Evolutionary conservation across 1,139 yeast genomes (phyloP).

Genomic region (Pichia sp.): DNA sequence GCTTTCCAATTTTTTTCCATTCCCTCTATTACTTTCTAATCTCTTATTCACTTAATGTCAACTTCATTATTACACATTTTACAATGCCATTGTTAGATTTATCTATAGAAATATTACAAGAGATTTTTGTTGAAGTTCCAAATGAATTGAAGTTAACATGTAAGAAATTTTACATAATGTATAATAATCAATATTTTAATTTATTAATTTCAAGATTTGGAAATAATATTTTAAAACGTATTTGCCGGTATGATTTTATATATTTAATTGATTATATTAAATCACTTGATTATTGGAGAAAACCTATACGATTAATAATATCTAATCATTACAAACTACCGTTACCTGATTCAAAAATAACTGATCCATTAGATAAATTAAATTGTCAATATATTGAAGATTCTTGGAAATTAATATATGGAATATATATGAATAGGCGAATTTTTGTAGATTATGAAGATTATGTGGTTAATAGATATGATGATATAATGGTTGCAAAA

Average conservation of each 20-base stretch:
- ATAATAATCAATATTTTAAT: slow-evolving; percentile 44
- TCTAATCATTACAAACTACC: slow-evolving; percentile 27
- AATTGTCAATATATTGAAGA: slow-evolving; percentile 34
- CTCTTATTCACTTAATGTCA: too few relatives aligned
- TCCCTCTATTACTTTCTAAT: too few relatives aligned
- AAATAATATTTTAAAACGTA: slow-evolving; percentile 29
- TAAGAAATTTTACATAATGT: slow-evolving; percentile 38
- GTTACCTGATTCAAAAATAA: background rate
- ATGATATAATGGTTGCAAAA: background rate
- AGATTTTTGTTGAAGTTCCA: slow-evolving; percentile 39
- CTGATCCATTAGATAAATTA: slow-evolving; percentile 6
- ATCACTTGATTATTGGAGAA: slow-evolving; percentile 45
- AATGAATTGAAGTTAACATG: slow-evolving; percentile 32
- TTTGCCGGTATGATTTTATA: slow-evolving; percentile 37
- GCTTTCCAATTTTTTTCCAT: too few relatives aligned
- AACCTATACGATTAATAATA: slow-evolving; percentile 32
- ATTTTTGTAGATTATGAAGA: slow-evolving; percentile 48
- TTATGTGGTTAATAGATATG: slow-evolving; percentile 40
- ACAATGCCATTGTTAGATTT: slow-evolving; percentile 25
- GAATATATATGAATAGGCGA: slow-evolving; percentile 45
- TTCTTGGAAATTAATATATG: slow-evolving; percentile 51
- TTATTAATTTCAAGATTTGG: slow-evolving; percentile 42
- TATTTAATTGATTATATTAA: slow-evolving; percentile 36
- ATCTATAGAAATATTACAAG: slow-evolving; percentile 47
- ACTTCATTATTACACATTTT: too few relatives aligned